Base-by-base conservation (phyloP, 169 alveolate genomes). In the Babesia ovata region DNA sequence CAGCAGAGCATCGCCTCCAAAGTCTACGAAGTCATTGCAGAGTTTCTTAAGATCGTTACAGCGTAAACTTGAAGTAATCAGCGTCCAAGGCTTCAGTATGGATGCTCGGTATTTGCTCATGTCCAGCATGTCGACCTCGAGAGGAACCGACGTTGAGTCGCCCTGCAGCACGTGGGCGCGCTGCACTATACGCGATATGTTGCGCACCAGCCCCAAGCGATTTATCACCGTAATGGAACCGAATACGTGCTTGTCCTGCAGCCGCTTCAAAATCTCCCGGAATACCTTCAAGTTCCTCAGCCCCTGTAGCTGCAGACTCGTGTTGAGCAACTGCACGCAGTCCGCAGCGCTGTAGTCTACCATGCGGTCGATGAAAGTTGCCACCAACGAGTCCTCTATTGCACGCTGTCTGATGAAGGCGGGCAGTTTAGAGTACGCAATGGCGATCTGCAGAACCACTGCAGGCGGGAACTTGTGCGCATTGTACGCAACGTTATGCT, bases 401-500 rank as follows among this genome's bases (percentile, higher is more conserved):
- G 75, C 79, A 22, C 86, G 74, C 52, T 83, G 90, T n/a, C 85
- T 39, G 12, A 83, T 74, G 65, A 83, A 83, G 17, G 69, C 76
- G 0, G 90, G 90, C 29, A 83, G 48, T 46, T 83, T 83, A 6
- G 90, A 83, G 60, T 83, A 83, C 17, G 90, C 85, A 4, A 83
- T 83, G 28, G 79, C 90, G 8, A 83, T 74, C 56, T 83, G 90
- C n/a, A 83, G 70, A 17, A 83, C 78, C 21, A 83, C 85, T 11
- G 69, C 58, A 3, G 90, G 90, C 26, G 90, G 90, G 46, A 83
- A 74, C 63, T 83, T 83, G 67, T 62, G 73, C 17, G 85, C 69
- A 45, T 83, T 75, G 77, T 74, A 83, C 7, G 90, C 86, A 36
- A 83, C 86, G 48, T 75, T 83, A 53, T 83, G 90, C 50, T 83